Conservation (phyloP, 2,329 filamentous ascomycete genomes). For the Paradendryphiella salina region DNA sequence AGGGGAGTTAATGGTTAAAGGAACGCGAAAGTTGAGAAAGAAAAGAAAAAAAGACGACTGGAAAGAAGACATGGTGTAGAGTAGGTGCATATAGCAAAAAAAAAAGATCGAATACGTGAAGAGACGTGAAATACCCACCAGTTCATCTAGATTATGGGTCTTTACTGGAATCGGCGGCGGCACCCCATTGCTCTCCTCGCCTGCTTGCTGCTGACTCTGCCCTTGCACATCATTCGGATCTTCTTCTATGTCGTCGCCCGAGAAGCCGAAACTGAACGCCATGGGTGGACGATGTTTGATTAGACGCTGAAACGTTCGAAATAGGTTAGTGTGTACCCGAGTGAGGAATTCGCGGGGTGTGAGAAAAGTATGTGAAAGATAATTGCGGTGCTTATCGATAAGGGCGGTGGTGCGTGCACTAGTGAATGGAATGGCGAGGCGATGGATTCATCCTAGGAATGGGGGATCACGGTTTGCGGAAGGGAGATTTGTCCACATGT, state of each 20-base stretch:
- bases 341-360: slow-evolving; percentile 1
- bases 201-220: slow-evolving; percentile 2
- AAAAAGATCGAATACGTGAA: too few relatives aligned
- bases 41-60: too few relatives aligned
- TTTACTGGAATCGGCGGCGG: slow-evolving; percentile 44
- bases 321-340: background rate
- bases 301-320: background rate
- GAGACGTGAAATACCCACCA: slow-evolving; percentile 47
- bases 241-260: slow-evolving; percentile 61
- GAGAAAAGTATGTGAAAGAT: slow-evolving; percentile 14
- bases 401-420: slow-evolving; percentile 15
- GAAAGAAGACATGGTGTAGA: too few relatives aligned
- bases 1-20: background rate
- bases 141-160: slow-evolving; percentile 52
- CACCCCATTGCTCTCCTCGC: slow-evolving; percentile 12
- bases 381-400: slow-evolving; percentile 34
- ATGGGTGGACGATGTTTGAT: slow-evolving; percentile 16
- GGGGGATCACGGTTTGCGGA: background rate
- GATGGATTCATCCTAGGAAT: too few relatives aligned
- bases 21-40: too few relatives aligned
- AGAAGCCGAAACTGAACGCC: slow-evolving; percentile 62
- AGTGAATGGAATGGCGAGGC: slow-evolving; percentile 23
- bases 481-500: background rate
- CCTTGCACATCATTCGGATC: slow-evolving; percentile 46
- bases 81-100: too few relatives aligned